Base-by-base conservation (phyloP, 805 yeast genomes). In the Kodamaea sagamina region DNA sequence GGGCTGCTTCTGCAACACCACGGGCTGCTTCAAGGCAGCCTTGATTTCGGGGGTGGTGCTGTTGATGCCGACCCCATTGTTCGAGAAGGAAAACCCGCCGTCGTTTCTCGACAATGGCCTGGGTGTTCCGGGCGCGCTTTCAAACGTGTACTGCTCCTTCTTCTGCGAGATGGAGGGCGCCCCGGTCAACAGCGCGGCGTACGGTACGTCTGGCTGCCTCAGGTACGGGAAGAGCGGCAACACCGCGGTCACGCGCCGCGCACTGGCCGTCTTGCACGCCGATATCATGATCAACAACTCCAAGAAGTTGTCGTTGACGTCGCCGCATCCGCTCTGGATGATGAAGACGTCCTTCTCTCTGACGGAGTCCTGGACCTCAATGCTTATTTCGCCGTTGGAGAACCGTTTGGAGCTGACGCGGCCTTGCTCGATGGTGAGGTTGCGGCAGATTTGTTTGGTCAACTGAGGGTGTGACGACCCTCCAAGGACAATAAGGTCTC, bases 291-390 rank as follows among this genome's bases (percentile, higher is more conserved):
- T 84, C 53, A 89, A 65, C 39, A 90, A 68, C 65, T 89, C 96
- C 63, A 90, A 78, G 52, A 89, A 84, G 54, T 79, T 82, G 63
- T 89, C 96, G 60, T 89, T 90, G 34, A 89, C 96, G 55, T 84
- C 80, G 7, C 95, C 96, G 53, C 90, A 83, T 6, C 95, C 95
- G 29, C 83, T 76, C 63, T 89, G 97, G 39, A 90, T 75, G 34
- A 89, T 89, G 58, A 85, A 93, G 5, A 93, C 98, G 61, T 93
- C 97, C 65, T 93, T 93, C 52, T 90, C 98, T 58, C 99, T 77
- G 17, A 93, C 98, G 9, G 96, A 86, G 56, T 89, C 95, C 42
- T 77, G 75, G 43, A 93, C 79, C 44, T 84, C 85, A 46, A 93
- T 88, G 21, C 92, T 82, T 3, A 96, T 90, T 60, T 93, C 99